Evolutionary conservation across 768 basidiomycete genomes (phyloP).

Genomic region (Pleurotus ostreatus): DNA sequence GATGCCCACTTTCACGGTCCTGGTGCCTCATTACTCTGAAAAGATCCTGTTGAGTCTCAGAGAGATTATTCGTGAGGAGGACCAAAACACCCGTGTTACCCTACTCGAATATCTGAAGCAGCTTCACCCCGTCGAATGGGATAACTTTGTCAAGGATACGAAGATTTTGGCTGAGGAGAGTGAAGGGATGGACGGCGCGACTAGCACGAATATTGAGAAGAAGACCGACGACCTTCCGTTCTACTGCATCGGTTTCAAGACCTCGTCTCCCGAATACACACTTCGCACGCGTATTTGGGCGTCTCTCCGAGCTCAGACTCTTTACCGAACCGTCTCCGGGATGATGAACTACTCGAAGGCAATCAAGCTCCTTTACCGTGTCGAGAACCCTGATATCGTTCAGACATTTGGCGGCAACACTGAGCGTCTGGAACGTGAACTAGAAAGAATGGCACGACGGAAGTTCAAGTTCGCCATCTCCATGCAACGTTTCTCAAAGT

Average conservation of each 20-base stretch:
- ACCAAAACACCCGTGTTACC: constrained; percentile 94
- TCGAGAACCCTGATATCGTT: constrained; percentile 97
- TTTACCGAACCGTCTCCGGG: constrained; percentile 97
- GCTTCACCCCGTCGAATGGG: constrained; percentile 98
- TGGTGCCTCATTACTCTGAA: constrained; percentile 98
- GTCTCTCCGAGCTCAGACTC: constrained; percentile 93
- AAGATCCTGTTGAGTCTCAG: constrained; percentile 95
- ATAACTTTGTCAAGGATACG: constrained; percentile 99
- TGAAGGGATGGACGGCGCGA: constrained; percentile 50
- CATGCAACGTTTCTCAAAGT: constrained; percentile 99
- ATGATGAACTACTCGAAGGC: constrained; percentile 99
- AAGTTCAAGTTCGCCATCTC: constrained; percentile 99
- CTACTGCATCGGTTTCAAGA: constrained; percentile 99
- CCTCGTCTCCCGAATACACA: constrained; percentile 96
- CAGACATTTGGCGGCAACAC: constrained; percentile 96
- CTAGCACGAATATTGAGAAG: constrained; percentile 57
- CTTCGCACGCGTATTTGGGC: constrained; percentile 99
- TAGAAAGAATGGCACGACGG: constrained; percentile 94
- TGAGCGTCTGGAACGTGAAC: constrained; percentile 89
- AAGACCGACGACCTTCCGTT: constrained; percentile 96
- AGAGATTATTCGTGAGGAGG: constrained; percentile 98
- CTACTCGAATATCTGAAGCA: constrained; percentile 98
- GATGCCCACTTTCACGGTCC: constrained; percentile 99
- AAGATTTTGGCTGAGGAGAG: constrained; percentile 97
- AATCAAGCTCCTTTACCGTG: constrained; percentile 97